These are phyloP conservation scores for Fusarium sp. DNA, from an alignment of 2,329 filamentous ascomycete species.

Conservation along the genomic window DNA sequence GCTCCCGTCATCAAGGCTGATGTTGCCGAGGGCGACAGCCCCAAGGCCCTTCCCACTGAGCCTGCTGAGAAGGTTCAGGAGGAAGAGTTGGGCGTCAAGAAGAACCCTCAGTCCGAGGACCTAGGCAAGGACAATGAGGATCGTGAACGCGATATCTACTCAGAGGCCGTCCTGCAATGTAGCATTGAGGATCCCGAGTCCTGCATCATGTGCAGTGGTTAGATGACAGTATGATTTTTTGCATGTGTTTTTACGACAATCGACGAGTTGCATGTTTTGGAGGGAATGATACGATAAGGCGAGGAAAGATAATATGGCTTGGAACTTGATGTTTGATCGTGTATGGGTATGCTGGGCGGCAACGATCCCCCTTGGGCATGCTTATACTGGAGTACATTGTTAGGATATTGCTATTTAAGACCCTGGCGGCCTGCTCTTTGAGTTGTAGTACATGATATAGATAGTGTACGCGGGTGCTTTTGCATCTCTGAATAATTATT, in stretches of 20 bases:
- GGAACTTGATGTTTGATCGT: conserved; percentile 32
- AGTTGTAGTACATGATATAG: conserved; percentile 29
- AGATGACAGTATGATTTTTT: conserved; percentile 45
- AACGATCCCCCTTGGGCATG: conserved; percentile 26
- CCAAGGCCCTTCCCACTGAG: conserved; percentile 80
- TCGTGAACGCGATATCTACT: conserved; percentile 92
- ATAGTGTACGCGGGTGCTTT: conserved; percentile 32
- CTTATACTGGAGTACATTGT: conserved; percentile 38
- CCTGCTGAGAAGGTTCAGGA: conserved; percentile 70
- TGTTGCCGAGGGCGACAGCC: conserved; percentile 79
- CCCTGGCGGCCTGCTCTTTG: conserved; percentile 12
- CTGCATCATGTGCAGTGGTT: conserved; percentile 98
- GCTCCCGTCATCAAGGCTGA: conserved; percentile 81
- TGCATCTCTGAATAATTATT: conserved; percentile 16
- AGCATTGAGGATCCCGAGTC: conserved; percentile 97
- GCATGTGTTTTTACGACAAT: conserved; percentile 47
- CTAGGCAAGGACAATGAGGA: conserved; percentile 75
- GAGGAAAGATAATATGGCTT: conserved; percentile 40
- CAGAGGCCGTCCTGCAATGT: conserved; percentile 90
- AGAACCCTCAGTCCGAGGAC: conserved; percentile 76
- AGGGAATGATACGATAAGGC: conserved; percentile 37
- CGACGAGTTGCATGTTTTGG: conserved; percentile 48
- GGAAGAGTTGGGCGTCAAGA: conserved; percentile 70
- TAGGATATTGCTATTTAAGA: conserved; percentile 20
- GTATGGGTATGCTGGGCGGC: conserved; percentile 28